These are phyloP conservation scores for Tolypocladium inflatum DNA, from an alignment of 2,329 filamentous ascomycete species.

Conservation along the genomic window DNA sequence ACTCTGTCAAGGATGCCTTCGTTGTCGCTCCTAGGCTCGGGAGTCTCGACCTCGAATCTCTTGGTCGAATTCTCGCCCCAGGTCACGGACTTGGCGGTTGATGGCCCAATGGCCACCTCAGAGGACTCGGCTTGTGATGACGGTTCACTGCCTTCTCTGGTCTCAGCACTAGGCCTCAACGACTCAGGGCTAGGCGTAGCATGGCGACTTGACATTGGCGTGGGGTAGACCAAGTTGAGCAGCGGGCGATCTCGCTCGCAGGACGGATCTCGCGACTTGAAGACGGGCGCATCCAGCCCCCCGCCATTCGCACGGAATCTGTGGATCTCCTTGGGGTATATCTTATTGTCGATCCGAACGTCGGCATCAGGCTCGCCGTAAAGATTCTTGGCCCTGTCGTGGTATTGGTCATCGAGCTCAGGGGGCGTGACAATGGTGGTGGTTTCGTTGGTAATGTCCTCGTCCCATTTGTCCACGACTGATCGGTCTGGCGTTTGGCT, in stretches of 20 bases:
- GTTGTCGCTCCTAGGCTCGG: constrained; percentile 30
- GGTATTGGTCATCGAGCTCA: constrained; percentile 32
- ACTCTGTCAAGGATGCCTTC: constrained; percentile 16
- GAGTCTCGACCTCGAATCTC: constrained; percentile 52
- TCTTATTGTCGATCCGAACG: constrained; percentile 49
- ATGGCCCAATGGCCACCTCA: constrained; percentile 26
- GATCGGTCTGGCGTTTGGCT: constrained; percentile 42
- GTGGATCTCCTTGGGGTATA: constrained; percentile 42
- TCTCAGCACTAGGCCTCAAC: not conserved
- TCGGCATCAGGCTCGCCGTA: constrained; percentile 55
- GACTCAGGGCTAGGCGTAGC: constrained; percentile 31
- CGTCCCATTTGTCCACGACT: constrained; percentile 44
- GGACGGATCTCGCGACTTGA: constrained; percentile 40
- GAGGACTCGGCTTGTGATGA: constrained; percentile 14
- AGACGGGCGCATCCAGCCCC: constrained; percentile 20
- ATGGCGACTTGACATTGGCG: constrained; percentile 33
- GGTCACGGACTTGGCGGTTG: constrained; percentile 47
- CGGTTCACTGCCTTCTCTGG: not conserved
- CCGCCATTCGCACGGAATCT: constrained; percentile 20
- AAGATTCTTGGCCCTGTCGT: constrained; percentile 30
- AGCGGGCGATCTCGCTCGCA: constrained; percentile 46
- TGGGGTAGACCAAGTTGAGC: constrained; percentile 52
- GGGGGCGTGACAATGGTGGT: constrained; percentile 46
- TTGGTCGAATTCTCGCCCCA: constrained; percentile 59
- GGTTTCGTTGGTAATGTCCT: constrained; percentile 22